These are phyloP conservation scores for Pyricularia grisea DNA, from an alignment of 2,329 filamentous ascomycete genomes.

Conservation along the genomic window DNA sequence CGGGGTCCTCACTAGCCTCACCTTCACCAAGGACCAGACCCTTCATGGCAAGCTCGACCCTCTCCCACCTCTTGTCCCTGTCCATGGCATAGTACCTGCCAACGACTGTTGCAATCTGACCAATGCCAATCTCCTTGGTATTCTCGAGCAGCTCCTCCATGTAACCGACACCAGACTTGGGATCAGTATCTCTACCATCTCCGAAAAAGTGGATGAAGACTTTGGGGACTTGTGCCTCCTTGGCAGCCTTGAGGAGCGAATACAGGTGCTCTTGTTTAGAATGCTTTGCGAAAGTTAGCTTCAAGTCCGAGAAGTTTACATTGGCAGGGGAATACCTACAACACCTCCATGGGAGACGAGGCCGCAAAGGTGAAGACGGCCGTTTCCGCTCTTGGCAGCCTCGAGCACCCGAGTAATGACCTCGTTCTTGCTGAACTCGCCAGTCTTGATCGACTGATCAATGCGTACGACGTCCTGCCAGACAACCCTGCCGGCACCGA, in stretches of 20 bases:
- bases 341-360: conserved; percentile 94
- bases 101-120: conserved; percentile 85
- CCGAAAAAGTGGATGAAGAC: conserved; percentile 99
- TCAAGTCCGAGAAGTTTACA: neutral
- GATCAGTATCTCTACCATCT: conserved; percentile 94
- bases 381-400: conserved; percentile 76
- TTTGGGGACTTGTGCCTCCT: conserved; percentile 76
- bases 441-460: conserved; percentile 83
- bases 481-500: conserved; percentile 91
- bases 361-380: conserved; percentile 84
- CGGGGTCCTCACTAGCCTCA: conserved; percentile 73
- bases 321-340: conserved; percentile 24
- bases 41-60: conserved; percentile 82
- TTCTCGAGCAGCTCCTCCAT: conserved; percentile 78
- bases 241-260: conserved; percentile 79
- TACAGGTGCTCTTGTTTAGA: conserved; percentile 92
- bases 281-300: conserved; percentile 43
- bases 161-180: conserved; percentile 83
- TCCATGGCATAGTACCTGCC: conserved; percentile 99
- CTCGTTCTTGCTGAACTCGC: conserved; percentile 64
- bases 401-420: conserved; percentile 71
- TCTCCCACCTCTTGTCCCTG: conserved; percentile 98
- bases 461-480: conserved; percentile 99
- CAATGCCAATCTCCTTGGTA: conserved; percentile 73
- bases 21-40: conserved; percentile 80